These are phyloP conservation scores for Cinnamomum micranthum DNA, from an alignment of 164 flowering plant species.

Conservation along the genomic window DNA sequence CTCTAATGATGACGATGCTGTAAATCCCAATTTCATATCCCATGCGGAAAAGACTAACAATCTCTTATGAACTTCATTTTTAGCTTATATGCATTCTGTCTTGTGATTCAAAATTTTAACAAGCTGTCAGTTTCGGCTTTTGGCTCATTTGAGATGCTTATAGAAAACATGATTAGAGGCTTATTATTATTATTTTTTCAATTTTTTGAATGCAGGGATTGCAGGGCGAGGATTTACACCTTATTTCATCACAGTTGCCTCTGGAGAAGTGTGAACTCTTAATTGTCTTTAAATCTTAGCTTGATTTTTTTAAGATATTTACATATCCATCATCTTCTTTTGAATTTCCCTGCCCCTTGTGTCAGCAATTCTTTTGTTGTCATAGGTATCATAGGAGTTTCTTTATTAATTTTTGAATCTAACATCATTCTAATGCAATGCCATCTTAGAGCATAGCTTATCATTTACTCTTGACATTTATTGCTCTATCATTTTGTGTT, in stretches of 20 bases:
- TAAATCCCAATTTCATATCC: too few species aligned
- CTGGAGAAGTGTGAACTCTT: constrained; percentile 52
- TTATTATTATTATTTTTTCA: not conserved
- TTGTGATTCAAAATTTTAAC: too few species aligned
- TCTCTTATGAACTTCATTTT: too few species aligned
- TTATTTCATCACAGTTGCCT: constrained; percentile 49
- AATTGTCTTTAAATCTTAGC: not conserved
- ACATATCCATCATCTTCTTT: not conserved
- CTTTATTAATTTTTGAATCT: too few species aligned
- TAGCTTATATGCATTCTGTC: too few species aligned
- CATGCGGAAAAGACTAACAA: too few species aligned
- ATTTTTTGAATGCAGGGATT: constrained; percentile 39
- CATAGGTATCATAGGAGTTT: not conserved
- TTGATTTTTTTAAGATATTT: not conserved
- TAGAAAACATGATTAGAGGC: not conserved
- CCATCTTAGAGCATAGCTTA: not conserved
- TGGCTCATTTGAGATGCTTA: not conserved
- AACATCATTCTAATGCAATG: too few species aligned
- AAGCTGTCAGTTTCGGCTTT: not conserved
- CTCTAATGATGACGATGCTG: too few species aligned
- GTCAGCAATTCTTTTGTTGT: not conserved
- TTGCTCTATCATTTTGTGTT: not conserved
- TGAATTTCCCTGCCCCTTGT: not conserved
- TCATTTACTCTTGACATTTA: not conserved
- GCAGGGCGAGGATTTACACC: constrained; percentile 64